phyloP scores from a whole-genome alignment of 2,329 filamentous ascomycete species.

The Calonectria leucothoes region DNA sequence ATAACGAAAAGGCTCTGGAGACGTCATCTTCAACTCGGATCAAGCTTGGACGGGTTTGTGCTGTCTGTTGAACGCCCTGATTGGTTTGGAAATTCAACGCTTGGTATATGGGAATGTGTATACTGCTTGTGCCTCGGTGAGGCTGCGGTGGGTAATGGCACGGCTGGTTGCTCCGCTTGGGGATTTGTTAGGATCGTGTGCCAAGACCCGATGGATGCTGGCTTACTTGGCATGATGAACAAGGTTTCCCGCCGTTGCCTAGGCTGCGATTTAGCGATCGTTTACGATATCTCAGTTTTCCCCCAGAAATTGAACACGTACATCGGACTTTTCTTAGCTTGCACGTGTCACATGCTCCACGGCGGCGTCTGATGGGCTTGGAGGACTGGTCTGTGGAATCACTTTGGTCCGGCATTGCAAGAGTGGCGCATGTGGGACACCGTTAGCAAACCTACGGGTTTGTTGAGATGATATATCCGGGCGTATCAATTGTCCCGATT shows the following conservation, averaged over 20 bases:
- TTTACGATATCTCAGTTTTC: not conserved
- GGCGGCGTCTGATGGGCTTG: not conserved
- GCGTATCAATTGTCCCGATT: no score
- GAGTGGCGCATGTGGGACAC: no score
- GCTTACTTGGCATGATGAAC: constrained; percentile 4
- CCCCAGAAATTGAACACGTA: not conserved
- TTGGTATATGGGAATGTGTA: not conserved
- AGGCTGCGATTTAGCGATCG: not conserved
- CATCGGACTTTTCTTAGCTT: not conserved
- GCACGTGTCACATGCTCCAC: not conserved
- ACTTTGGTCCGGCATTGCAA: not conserved
- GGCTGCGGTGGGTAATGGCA: not conserved
- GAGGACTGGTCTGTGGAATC: not conserved
- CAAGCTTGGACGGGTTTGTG: no score
- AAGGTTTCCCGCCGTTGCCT: constrained; percentile 1
- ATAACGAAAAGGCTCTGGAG: no score
- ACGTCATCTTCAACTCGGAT: no score
- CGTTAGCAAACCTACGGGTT: not conserved
- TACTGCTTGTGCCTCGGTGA: not conserved
- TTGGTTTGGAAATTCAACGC: not conserved
- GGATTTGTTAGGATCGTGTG: not conserved
- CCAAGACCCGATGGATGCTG: not conserved
- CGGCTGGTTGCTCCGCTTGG: not conserved
- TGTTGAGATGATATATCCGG: not conserved
- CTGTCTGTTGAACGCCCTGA: no score